phyloP scores from a whole-genome alignment of 352 stramenopile species.

The Phytophthora agathidicida region DNA sequence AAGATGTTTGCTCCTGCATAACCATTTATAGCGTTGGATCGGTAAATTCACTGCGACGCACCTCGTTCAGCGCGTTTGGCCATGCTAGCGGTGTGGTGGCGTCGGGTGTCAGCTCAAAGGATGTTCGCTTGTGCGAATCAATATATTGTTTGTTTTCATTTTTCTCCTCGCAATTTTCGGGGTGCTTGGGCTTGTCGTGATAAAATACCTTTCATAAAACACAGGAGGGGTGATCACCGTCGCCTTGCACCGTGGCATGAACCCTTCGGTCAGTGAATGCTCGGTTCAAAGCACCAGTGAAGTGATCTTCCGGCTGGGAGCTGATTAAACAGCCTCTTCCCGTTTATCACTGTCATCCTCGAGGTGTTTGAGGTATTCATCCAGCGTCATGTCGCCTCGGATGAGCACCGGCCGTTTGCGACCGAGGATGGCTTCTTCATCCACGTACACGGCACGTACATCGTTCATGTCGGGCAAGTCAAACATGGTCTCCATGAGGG shows the following conservation, averaged over 20 bases:
- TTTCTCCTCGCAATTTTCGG: slow-evolving; percentile 23
- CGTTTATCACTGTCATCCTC: slow-evolving; percentile 68
- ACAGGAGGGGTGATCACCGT: slow-evolving; percentile 14
- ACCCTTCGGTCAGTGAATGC: slow-evolving; percentile 9
- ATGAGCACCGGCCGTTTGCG: slow-evolving; percentile 92
- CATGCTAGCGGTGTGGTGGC: too few relatives aligned
- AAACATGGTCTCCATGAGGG: slow-evolving; percentile 98
- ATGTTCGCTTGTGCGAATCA: slow-evolving; percentile 21
- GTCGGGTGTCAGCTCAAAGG: slow-evolving; percentile 9
- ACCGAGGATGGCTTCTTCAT: slow-evolving; percentile 91
- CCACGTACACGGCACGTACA: slow-evolving; percentile 94
- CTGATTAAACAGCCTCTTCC: slow-evolving; percentile 55
- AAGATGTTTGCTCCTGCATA: slow-evolving; percentile 24
- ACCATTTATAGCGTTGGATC: slow-evolving; percentile 13
- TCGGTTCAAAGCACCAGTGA: slow-evolving; percentile 5
- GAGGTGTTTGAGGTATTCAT: slow-evolving; percentile 77
- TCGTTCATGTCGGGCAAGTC: slow-evolving; percentile 92
- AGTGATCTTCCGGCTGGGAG: not conserved
- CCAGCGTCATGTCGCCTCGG: slow-evolving; percentile 63
- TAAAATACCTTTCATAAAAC: slow-evolving; percentile 46
- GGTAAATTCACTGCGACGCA: not conserved
- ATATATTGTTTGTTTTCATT: slow-evolving; percentile 37
- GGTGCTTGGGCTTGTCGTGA: slow-evolving; percentile 17
- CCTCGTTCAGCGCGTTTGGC: too few relatives aligned
- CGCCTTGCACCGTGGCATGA: slow-evolving; percentile 2